Evolutionary conservation across 2,329 filamentous ascomycete genomes (phyloP), one percentile per base, ranked within the genome.

Genomic region (Pyrenophora teres): DNA sequence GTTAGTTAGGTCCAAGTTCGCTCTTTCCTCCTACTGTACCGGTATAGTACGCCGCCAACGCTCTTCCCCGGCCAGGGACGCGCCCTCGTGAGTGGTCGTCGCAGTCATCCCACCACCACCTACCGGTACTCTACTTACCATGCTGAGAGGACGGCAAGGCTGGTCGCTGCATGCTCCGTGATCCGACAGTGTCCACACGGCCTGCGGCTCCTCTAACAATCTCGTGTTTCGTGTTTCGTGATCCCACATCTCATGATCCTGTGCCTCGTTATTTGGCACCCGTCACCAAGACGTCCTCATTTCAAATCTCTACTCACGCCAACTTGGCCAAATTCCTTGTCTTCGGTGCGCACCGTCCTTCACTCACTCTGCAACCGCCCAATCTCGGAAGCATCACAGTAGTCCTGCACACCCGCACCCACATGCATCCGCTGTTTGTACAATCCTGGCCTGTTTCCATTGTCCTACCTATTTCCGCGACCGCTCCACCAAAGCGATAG

Each of bases 401-500:
- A 2, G 9, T 4, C 7, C 25, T 30, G 27, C 27, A 30, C 23
- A 30, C 9, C 27, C 4, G 27, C 25, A 27, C 25, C 25, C 25
- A 10, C 25, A 27, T 27, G 49, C 52, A 53, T 52, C 50, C 52
- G 49, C 52, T 41, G 43, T 42, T 31, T 50, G 55, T 54, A 46
- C 51, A 37, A 47, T 31, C 45, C 46, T 31, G 31, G 19, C 21
- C 36, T 44, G 51, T 40, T 50, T 50, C 43, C 13, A 37, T 37
- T 27, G 50, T 42, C 39, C 60, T 57, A 52, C 52, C 36, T 40
- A 36, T 39, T 27, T 21, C 18, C 25, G 31, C 23, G 31, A 13
- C 18, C 27, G 33, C 47, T 49, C 53, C 46, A 46, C 50, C 55
- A 47, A 46, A 50, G 44, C 35, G 53, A 62, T 52, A 44, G 42